Conservation (phyloP, 108 stramenopile species). For the Licmophora abbreviata region DNA sequence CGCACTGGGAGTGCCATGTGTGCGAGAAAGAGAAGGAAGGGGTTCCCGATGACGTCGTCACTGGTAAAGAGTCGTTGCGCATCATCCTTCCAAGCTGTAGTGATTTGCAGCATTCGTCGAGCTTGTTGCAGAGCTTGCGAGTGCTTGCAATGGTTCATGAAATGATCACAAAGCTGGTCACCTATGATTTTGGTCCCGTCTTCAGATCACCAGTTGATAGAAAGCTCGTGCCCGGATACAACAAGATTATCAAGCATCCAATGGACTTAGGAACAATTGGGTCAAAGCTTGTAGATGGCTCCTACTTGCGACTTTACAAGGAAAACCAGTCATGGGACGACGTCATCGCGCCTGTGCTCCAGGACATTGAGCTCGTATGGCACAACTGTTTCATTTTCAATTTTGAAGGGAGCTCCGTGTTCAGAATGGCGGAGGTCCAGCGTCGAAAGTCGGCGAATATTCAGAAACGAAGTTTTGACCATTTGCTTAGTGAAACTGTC, state of each 20-base stretch:
- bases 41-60: slow-evolving; percentile 13
- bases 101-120: slow-evolving; percentile 3
- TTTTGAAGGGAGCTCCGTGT: slow-evolving; percentile 42
- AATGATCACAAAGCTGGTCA: slow-evolving; percentile 37
- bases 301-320: slow-evolving; percentile 22
- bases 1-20: slow-evolving; percentile 33
- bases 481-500: slow-evolving; percentile 27
- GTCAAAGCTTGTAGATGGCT: slow-evolving; percentile 35
- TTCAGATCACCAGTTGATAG: slow-evolving; percentile 56
- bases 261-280: slow-evolving; percentile 74
- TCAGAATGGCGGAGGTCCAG: slow-evolving; percentile 63
- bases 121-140: slow-evolving; percentile 2
- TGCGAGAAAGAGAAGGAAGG: slow-evolving; percentile 33
- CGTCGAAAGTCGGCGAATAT: slow-evolving; percentile 30
- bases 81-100: slow-evolving; percentile 3
- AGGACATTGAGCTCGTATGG: slow-evolving; percentile 67
- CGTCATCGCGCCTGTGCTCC: slow-evolving; percentile 30
- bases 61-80: slow-evolving; percentile 13
- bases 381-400: slow-evolving; percentile 78
- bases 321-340: slow-evolving; percentile 16
- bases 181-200: slow-evolving; percentile 63
- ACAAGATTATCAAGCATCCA: slow-evolving; percentile 37
- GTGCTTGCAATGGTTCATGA: slow-evolving; percentile 30
- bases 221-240: slow-evolving; percentile 35
- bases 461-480: slow-evolving; percentile 24